Conservation (phyloP, 2,329 filamentous ascomycete genomes). For the Pseudogymnoascus sp. region DNA sequence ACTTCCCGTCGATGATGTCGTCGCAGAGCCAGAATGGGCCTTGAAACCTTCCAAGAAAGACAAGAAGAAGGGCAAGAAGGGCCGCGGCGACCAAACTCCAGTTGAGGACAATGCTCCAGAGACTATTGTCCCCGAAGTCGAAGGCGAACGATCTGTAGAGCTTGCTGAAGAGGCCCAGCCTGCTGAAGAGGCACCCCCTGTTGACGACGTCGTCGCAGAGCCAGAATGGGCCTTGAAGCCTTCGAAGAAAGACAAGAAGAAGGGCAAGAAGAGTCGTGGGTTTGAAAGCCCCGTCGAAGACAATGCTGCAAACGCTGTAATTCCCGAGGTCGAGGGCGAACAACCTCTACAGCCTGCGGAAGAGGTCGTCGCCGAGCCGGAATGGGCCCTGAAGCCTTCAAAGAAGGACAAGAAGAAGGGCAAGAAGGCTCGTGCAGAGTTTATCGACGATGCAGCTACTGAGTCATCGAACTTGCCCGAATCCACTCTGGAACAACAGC, state of each 20-base stretch:
- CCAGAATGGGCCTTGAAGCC: background rate
- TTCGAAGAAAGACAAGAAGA: conserved; percentile 26
- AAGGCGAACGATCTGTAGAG: background rate
- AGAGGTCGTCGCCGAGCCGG: background rate
- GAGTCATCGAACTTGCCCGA: background rate
- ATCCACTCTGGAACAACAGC: background rate
- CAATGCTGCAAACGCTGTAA: background rate
- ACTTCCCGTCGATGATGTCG: background rate
- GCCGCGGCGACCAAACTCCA: background rate
- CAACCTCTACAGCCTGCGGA: background rate
- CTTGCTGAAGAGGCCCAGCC: conserved; percentile 10
- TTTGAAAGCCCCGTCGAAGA: background rate
- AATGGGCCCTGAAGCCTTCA: conserved; percentile 13
- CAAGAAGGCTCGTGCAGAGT: background rate
- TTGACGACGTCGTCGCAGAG: background rate
- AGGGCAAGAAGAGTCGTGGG: conserved; percentile 18
- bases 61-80: conserved; percentile 30
- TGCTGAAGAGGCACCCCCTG: conserved; percentile 14
- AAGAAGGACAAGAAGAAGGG: conserved; percentile 34
- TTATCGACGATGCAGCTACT: background rate
- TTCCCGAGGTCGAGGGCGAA: background rate
- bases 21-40: background rate
- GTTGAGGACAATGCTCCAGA: background rate
- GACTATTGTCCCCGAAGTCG: background rate
- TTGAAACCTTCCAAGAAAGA: conserved; percentile 27